Evolutionary conservation across 768 basidiomycete species (phyloP), one percentile per base, ranked within the genome.

Genomic region (Mycena chlorophos): DNA sequence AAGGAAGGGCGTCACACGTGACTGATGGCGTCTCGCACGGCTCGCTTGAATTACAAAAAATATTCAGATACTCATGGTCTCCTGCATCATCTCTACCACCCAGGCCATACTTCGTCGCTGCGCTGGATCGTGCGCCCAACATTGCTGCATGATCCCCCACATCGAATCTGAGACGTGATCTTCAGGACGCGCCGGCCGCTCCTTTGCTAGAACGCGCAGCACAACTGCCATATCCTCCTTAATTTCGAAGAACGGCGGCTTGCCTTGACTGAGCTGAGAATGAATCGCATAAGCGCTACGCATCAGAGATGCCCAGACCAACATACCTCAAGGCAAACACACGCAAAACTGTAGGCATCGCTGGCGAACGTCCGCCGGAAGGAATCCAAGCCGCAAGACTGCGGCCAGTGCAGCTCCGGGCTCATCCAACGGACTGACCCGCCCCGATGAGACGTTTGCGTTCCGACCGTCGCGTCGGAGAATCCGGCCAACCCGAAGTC

Each of bases 401-500:
- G 58, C 20, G 67, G 67, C 8, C 55, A 40, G 27, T 64, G 63
- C 23, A 68, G 45, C 45, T 67, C 67, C 2, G 68, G 68, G 19
- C 61, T 56, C 67, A 66, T 69, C 64, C 67, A 68, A 6, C 68
- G 62, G 2, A 63, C 53, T 3, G 61, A 64, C 2, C 67, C 67
- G 10, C 54, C 58, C 8, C 53, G 51, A 13, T 58, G 52, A 1
- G 65, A 61, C 1, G 60, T 58, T 16, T 65, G 62, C 2, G 62
- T 64, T 3, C 60, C 56, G 25, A 56, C 49, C 13, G 65, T 68
- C 0, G 58, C 62, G 39, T 69, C 66, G 2, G 61, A 55, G 31
- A 68, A 66, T 6, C 62, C 58, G 8, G 66, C 60, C 20, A 69
- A 45, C 5, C 68, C 68, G 46, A 69, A 69, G 34, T 69, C 66